Percentiles rank a stretch among this genome's conserved stretches.
Evolutionary conservation across 2,329 filamentous ascomycete genomes (phyloP).

Genomic region (Scedosporium aurantiacum): DNA sequence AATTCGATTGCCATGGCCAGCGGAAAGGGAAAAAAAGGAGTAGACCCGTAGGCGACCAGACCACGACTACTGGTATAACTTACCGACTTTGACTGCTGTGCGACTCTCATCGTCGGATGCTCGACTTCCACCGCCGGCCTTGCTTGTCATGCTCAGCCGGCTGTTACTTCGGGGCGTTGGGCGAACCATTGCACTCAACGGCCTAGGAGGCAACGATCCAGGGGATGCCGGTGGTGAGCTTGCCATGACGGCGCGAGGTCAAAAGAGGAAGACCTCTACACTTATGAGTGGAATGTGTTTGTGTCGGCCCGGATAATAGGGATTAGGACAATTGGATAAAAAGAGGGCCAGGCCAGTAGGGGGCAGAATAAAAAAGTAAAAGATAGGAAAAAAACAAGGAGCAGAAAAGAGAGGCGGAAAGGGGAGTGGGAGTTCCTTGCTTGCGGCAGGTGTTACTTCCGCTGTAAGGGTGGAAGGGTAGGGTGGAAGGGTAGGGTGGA

Average conservation of each 20-base stretch:
- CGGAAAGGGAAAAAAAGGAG: no score
- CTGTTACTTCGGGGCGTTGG: conserved; percentile 65
- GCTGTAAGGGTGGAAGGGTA: no score
- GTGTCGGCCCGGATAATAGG: conserved; percentile 4
- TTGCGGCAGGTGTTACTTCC: neutral
- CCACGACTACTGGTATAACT: neutral
- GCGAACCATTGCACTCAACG: conserved; percentile 71
- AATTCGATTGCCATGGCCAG: no score
- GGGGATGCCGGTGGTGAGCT: conserved; percentile 61
- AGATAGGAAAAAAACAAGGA: neutral
- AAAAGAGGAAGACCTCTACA: conserved; percentile 3
- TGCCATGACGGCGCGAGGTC: conserved; percentile 38
- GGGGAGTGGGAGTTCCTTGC: neutral
- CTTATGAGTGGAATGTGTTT: neutral
- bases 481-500: no score
- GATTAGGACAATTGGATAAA: conserved; percentile 2
- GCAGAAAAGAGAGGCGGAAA: neutral
- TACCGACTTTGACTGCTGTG: conserved; percentile 94
- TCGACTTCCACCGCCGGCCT: conserved; percentile 63
- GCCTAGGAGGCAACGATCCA: conserved; percentile 48
- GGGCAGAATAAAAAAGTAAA: neutral
- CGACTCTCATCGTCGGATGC: conserved; percentile 82
- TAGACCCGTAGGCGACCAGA: no score
- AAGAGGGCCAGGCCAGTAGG: neutral
- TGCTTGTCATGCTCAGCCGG: conserved; percentile 76